Base-by-base conservation (phyloP, 495 filamentous ascomycete species). In the Podospora fimiseda region DNA sequence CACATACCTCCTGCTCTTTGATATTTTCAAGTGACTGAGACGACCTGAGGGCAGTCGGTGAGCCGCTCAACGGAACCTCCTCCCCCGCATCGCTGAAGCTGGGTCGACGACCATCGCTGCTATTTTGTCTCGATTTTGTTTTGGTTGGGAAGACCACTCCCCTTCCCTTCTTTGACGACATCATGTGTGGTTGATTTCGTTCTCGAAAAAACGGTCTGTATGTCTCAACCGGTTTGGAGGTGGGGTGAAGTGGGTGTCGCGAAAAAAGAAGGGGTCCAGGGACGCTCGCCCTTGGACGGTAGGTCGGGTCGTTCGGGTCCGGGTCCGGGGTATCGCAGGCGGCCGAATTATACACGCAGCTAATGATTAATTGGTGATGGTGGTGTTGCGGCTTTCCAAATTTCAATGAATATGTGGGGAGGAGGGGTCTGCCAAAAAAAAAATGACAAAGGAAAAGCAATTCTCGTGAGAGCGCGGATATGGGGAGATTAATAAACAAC, bases 21-120 rank as follows among this genome's bases (percentile, higher is more conserved):
- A 73, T 69, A 42, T 64, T 58, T 15, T 66, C 67, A 18, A 74
- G 51, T 2, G 67, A 56, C n/a, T 65, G 55, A 16, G 45, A 37
- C 40, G 52, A 83, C 59, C 74, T 77, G 15, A 8, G 8, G 33
- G 79, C n/a, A 71, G 53, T 63, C 63, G 47, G 57, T 42, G 5
- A 68, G 65, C 18, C 67, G 70, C 20, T 75, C 76, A 11, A 33
- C 51, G 39, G 16, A 4, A 14, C 39, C 11, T 79, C 85, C 63
- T 93, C 89, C 70, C 87, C 92, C 64, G 82, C 78, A 58, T 94
- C 88, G 62, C 87, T 88, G 62, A 90, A 79, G 74, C 87, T 90
- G 19, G 75, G 69, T 55, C 88, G 78, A 51, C 87, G 81, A 27
- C 76, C 78, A 13, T 79, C 76, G 36, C 56, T 48, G 43, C 79